A percentile compares a stretch with the other conserved stretches of the same genome.
These are phyloP conservation scores for Dactylellina parvicollis DNA, from an alignment of 2,329 filamentous ascomycete genomes.

Conservation along the genomic window DNA sequence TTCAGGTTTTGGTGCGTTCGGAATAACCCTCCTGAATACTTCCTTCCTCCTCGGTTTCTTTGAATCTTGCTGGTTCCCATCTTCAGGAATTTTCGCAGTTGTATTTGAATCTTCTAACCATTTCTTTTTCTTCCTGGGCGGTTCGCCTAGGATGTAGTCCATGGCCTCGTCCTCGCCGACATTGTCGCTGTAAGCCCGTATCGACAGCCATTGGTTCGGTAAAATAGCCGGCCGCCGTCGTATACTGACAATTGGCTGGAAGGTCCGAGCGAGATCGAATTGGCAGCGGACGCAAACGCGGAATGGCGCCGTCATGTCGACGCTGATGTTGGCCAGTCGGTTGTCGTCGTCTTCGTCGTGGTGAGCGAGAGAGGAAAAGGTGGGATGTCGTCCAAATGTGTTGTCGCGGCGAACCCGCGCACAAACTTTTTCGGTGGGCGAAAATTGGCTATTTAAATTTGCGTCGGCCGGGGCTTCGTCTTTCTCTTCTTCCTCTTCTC, in stretches of 20 bases:
- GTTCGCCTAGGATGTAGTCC: not conserved
- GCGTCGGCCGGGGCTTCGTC: too few species aligned
- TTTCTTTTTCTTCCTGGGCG: not conserved
- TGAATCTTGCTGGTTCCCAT: too few species aligned
- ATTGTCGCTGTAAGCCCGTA: slow-evolving; percentile 33
- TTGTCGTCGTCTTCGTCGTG: slow-evolving; percentile 1
- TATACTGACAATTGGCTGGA: slow-evolving; percentile 1
- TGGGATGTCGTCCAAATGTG: slow-evolving; percentile 49
- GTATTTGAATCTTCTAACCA: too few species aligned
- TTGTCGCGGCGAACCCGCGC: slow-evolving; percentile 31
- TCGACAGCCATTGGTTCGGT: slow-evolving; percentile 23
- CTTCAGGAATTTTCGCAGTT: too few species aligned
- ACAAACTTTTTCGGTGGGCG: slow-evolving; percentile 38
- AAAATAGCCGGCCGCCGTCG: not conserved
- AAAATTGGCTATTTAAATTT: too few species aligned
- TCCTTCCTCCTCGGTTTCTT: too few species aligned
- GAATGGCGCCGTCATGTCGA: slow-evolving; percentile 29
- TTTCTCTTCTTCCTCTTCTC: slow-evolving; percentile 54
- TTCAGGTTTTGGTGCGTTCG: too few species aligned
- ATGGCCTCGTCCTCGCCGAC: not conserved
- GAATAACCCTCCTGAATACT: too few species aligned
- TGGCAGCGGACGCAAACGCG: slow-evolving; percentile 32
- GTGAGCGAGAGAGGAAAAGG: slow-evolving; percentile 13
- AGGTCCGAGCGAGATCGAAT: slow-evolving; percentile 17
- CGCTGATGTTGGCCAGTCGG: not conserved